phyloP scores from a whole-genome alignment of 768 basidiomycete genomes.

The Russula foetens region DNA sequence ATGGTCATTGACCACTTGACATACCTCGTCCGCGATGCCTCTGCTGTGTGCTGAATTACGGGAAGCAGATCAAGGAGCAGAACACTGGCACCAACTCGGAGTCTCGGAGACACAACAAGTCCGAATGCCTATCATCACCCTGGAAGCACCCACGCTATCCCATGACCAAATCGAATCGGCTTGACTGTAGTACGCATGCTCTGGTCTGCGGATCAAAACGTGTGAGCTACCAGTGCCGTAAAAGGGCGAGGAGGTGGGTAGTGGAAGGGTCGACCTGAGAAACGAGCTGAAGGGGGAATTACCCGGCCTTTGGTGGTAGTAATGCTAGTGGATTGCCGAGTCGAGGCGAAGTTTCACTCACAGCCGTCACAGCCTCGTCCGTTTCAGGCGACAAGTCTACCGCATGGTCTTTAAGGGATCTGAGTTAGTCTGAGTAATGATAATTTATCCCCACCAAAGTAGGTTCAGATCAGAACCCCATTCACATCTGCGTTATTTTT shows the following conservation, averaged over 20 bases:
- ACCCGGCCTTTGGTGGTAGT: constrained; percentile 1
- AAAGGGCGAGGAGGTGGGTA: neutral
- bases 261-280: neutral
- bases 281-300: neutral
- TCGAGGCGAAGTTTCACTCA: constrained; percentile 6
- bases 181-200: neutral
- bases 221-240: constrained; percentile 8
- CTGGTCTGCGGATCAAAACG: constrained; percentile 5
- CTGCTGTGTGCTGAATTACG: constrained; percentile 50
- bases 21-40: constrained; percentile 65
- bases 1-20: constrained; percentile 48
- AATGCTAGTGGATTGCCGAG: constrained; percentile 5
- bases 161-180: no score
- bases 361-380: neutral
- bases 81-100: no score
- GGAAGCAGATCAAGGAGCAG: constrained; percentile 53
- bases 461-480: neutral
- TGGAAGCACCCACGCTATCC: no score
- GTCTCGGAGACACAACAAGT: constrained; percentile 47
- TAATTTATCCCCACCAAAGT: constrained; percentile 6
- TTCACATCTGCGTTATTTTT: neutral
- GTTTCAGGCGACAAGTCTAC: neutral
- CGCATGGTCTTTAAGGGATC: neutral
- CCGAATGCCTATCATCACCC: constrained; percentile 83
- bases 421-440: no score